phyloP scores from a whole-genome alignment of 306 rosid genomes.

The Hylodesmum podocarpum region DNA sequence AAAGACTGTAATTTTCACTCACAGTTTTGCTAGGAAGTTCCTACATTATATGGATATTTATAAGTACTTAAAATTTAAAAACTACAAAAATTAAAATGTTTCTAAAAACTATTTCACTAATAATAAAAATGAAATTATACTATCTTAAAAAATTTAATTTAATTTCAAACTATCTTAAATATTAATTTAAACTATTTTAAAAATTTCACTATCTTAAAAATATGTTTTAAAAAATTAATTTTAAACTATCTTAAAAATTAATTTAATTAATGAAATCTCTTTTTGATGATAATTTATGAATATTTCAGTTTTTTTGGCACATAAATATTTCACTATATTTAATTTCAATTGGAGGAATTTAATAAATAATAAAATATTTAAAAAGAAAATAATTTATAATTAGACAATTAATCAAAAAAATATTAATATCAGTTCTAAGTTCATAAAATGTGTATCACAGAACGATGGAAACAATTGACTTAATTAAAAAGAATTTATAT shows the following conservation, averaged over 20 bases:
- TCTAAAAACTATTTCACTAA: background rate
- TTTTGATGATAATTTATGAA: background rate
- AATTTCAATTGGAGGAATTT: background rate
- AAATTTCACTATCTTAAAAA: too few species aligned
- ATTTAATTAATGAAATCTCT: background rate
- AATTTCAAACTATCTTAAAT: background rate
- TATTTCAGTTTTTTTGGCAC: too few species aligned
- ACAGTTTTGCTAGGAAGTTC: background rate
- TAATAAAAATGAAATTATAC: background rate
- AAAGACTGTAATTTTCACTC: background rate
- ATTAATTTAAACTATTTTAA: background rate
- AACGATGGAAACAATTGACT: background rate
- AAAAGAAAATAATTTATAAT: background rate
- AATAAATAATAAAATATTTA: background rate
- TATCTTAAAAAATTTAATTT: too few species aligned
- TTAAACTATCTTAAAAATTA: background rate
- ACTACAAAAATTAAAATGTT: background rate
- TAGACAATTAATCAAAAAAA: background rate
- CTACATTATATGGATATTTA: background rate
- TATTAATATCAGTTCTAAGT: background rate
- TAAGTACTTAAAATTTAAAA: background rate
- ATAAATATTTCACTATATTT: background rate
- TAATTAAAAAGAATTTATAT: background rate
- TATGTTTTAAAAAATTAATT: too few species aligned
- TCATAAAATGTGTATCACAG: background rate